These are phyloP conservation scores for Musa schizocarpa DNA, from an alignment of 176 grass and related monocot species.

Conservation along the genomic window DNA sequence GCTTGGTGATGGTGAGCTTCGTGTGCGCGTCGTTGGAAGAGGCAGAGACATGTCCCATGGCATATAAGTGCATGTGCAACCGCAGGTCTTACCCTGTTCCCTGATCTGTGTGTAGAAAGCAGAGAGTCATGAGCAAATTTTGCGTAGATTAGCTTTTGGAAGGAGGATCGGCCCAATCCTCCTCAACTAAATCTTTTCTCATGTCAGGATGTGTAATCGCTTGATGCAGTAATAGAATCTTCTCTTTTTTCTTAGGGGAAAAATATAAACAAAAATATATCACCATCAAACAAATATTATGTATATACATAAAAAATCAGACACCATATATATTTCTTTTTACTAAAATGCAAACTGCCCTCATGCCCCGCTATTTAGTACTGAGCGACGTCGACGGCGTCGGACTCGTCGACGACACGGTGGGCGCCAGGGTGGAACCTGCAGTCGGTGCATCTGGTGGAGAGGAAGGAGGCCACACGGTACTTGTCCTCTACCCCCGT, in stretches of 20 bases:
- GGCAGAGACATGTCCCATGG: conserved; percentile 80
- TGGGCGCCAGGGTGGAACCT: neutral
- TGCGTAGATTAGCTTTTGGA: too few relatives aligned
- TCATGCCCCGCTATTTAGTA: neutral
- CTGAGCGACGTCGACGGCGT: neutral
- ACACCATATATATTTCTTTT: too few relatives aligned
- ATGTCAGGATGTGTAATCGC: too few relatives aligned
- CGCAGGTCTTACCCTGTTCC: conserved; percentile 74
- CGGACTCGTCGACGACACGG: neutral
- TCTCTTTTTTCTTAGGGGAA: too few relatives aligned
- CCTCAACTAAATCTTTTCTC: too few relatives aligned
- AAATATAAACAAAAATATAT: too few relatives aligned
- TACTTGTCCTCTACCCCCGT: conserved; percentile 19
- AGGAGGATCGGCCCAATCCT: too few relatives aligned
- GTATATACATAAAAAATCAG: too few relatives aligned
- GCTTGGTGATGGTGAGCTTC: conserved; percentile 89
- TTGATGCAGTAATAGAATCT: too few relatives aligned
- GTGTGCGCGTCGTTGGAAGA: conserved; percentile 44
- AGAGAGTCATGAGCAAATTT: too few relatives aligned
- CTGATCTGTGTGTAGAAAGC: neutral
- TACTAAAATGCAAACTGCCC: too few relatives aligned
- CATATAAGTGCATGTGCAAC: conserved; percentile 87
- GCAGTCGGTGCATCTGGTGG: conserved; percentile 6
- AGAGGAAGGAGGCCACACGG: conserved; percentile 13
- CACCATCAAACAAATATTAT: too few relatives aligned